A percentile compares a stretch with the other conserved stretches of the same genome.
Evolutionary conservation across 192 early-diverging fungal genomes (phyloP).

Genomic region (Gaertneriomyces sp.): DNA sequence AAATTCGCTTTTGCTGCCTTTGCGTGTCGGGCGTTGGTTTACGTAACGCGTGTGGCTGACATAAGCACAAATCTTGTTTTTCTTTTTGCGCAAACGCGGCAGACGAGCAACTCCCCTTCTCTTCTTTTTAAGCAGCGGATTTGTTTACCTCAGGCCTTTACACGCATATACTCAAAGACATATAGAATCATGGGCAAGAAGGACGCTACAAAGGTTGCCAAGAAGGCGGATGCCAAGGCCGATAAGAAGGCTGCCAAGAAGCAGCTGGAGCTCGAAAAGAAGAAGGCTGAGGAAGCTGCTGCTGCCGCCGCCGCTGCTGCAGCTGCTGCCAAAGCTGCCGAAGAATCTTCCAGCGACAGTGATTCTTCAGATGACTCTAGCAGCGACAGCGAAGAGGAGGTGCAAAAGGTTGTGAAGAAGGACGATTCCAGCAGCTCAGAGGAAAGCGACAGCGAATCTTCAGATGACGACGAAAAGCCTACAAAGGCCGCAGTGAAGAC

Average conservation of each 20-base stretch:
- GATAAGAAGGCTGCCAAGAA: slow-evolving; percentile 18
- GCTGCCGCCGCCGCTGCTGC: neutral
- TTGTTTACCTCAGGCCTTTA: neutral
- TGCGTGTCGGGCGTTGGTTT: too few species aligned
- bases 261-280: neutral
- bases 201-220: slow-evolving; percentile 35
- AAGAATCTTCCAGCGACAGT: slow-evolving; percentile 37
- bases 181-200: slow-evolving; percentile 45
- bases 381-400: slow-evolving; percentile 38
- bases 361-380: slow-evolving; percentile 72
- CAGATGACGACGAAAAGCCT: slow-evolving; percentile 39
- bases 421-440: slow-evolving; percentile 34
- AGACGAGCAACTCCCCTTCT: neutral
- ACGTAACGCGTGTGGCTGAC: too few species aligned
- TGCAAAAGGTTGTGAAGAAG: slow-evolving; percentile 43
- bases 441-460: slow-evolving; percentile 36
- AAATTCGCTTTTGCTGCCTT: too few species aligned
- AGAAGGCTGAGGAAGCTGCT: neutral
- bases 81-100: neutral
- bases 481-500: slow-evolving; percentile 35
- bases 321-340: slow-evolving; percentile 10
- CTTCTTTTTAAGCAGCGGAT: neutral
- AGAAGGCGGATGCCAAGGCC: neutral
- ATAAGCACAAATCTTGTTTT: neutral
- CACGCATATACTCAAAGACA: slow-evolving; percentile 17